A percentile compares a stretch with the other conserved stretches of the same genome.
Evolutionary conservation across 225 moss, liverwort and hornwort species (phyloP).

Genomic region (Pleurozium schreberi): DNA sequence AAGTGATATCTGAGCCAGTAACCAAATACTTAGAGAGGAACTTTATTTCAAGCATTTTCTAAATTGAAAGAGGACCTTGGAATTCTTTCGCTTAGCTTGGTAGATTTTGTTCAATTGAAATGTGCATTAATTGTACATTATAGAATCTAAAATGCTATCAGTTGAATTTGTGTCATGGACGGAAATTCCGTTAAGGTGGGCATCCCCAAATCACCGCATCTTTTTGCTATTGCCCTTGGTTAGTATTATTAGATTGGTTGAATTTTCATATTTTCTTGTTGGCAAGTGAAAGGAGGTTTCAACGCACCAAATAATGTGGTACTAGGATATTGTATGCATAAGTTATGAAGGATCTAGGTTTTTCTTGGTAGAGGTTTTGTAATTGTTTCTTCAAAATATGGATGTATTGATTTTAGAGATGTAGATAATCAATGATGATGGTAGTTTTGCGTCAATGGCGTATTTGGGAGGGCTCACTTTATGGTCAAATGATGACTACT

Average conservation of each 20-base stretch:
- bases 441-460: accelerated
- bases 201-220: accelerated
- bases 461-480: accelerated
- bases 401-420: not conserved
- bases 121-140: not conserved
- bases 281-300: not conserved
- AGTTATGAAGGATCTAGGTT: not conserved
- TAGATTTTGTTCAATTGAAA: not conserved
- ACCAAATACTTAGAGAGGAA: too few species aligned
- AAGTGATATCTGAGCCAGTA: not conserved
- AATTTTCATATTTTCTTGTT: not conserved
- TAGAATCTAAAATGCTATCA: not conserved
- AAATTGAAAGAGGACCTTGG: not conserved
- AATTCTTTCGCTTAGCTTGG: not conserved
- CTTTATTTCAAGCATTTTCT: not conserved
- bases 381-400: not conserved
- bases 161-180: not conserved
- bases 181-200: not conserved
- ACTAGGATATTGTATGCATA: not conserved
- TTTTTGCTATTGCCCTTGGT: not conserved
- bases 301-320: accelerated
- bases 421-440: not conserved
- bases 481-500: not conserved
- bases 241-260: not conserved
- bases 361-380: not conserved